Evolutionary conservation across 306 rosid genomes (phyloP), one percentile per base, ranked within the genome.

Genomic region (Rosa rugosa): DNA sequence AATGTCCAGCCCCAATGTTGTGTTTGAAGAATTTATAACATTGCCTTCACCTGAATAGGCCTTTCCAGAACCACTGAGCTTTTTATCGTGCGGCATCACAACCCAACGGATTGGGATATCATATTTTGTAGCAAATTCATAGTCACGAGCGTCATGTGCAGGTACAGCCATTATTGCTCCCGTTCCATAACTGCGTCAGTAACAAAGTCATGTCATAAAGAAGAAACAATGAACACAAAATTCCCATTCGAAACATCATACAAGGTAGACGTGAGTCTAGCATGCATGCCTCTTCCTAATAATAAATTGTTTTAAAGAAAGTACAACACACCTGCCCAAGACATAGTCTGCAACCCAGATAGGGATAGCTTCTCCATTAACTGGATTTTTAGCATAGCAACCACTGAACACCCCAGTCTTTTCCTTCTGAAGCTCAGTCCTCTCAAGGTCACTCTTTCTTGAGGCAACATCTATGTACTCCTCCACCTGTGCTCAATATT

Each of bases 271-370:
- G 6, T 49, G 22, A 73, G 78, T 41, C 65, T 71, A 77, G 68
- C 49, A 51, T 3, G 17, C 69, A 73, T 51, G 77, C 49, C 65
- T 45, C 76, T 47, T 45, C 64, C 70, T 25, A 80, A 73, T 41
- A 36, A 56, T 23, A 71, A 77, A 67, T 25, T 53, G 56, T 31
- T 56, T 44, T 45, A 60, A 79, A 70, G 56, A 79, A 68, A 64
- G 71, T 5, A 49, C n/a, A 68, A 87, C 92, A 80, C 36, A 95
- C 99, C 99, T 93, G 80, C 93, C 99, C 84, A 95, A 80, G 81
- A 95, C 99, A 86, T 95, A 95, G 88, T 95, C 99, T 4, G 98
- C 99, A 79, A 95, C 91, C 99, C 99, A 95, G 84, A 95, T 86
- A 13, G 99, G 97, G 72, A 95, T 85, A 42, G 95, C 87, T 84